Evolutionary conservation across 345 rosid genomes (phyloP).

Genomic region (Eucalyptus camaldulensis): DNA sequence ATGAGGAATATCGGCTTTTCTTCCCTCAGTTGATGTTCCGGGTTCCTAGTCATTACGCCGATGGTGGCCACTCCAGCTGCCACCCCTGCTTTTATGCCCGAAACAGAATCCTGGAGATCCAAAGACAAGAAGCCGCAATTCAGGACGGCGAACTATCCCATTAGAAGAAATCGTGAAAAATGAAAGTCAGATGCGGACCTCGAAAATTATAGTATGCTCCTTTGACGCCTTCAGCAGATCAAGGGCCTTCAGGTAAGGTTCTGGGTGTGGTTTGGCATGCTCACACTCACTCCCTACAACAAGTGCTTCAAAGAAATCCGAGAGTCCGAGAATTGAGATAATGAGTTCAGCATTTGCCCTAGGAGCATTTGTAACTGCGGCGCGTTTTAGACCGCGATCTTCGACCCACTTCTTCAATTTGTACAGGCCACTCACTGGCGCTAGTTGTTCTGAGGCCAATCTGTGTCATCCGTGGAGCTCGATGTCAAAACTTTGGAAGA

Average conservation of each 20-base stretch:
- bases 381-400: constrained; percentile 70
- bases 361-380: constrained; percentile 97
- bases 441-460: constrained; percentile 49
- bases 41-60: constrained; percentile 73
- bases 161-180: not conserved
- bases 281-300: constrained; percentile 76
- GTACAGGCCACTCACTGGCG: constrained; percentile 50
- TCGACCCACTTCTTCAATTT: constrained; percentile 78
- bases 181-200: constrained; percentile 19
- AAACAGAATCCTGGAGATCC: constrained; percentile 53
- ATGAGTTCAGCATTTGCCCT: constrained; percentile 74
- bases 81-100: constrained; percentile 93
- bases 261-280: constrained; percentile 79
- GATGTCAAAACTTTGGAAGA: not conserved
- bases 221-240: constrained; percentile 65
- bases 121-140: not conserved
- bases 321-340: constrained; percentile 66
- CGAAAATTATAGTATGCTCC: constrained; percentile 72
- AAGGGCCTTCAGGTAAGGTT: constrained; percentile 81
- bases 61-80: constrained; percentile 93
- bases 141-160: not conserved
- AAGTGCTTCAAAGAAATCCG: constrained; percentile 65
- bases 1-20: constrained; percentile 74
- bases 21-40: constrained; percentile 42
- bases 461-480: constrained; percentile 18